Percentiles rank a stretch among this genome's conserved stretches.
Evolutionary conservation across 768 basidiomycete species (phyloP).

Genomic region (Auricularia heimuer): DNA sequence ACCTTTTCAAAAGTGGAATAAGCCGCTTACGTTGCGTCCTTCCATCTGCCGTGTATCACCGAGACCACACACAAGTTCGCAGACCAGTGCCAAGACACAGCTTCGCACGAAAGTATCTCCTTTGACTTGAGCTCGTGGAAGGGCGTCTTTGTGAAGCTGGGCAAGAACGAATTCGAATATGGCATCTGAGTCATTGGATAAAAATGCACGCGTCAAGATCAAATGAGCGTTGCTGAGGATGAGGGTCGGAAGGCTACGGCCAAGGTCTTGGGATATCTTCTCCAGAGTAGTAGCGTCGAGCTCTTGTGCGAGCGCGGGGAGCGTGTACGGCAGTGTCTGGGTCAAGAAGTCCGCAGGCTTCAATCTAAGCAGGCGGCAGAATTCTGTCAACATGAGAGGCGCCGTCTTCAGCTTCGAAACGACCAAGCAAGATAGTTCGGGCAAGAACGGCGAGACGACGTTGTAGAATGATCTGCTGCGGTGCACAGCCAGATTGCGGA

Average conservation of each 20-base stretch:
- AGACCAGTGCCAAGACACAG: slow-evolving; percentile 58
- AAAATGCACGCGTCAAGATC: slow-evolving; percentile 59
- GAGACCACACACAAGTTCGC: slow-evolving; percentile 64
- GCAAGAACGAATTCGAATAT: slow-evolving; percentile 53
- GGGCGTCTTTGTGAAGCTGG: slow-evolving; percentile 40
- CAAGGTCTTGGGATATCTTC: slow-evolving; percentile 46
- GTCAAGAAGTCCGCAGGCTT: slow-evolving; percentile 50
- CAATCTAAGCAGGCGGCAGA: slow-evolving; percentile 58
- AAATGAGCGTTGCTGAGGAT: slow-evolving; percentile 48
- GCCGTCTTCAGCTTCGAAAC: slow-evolving; percentile 47
- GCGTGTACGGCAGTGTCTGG: slow-evolving; percentile 49
- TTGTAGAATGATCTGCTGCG: slow-evolving; percentile 55
- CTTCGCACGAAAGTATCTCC: slow-evolving; percentile 46
- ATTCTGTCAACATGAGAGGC: slow-evolving; percentile 49
- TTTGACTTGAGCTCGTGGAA: slow-evolving; percentile 19
- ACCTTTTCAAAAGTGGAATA: not conserved
- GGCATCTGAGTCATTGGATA: slow-evolving; percentile 48
- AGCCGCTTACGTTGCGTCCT: slow-evolving; percentile 33
- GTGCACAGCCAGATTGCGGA: slow-evolving; percentile 40
- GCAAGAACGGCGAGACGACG: slow-evolving; percentile 60
- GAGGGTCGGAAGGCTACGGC: slow-evolving; percentile 34
- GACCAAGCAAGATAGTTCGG: slow-evolving; percentile 55
- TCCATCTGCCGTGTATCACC: slow-evolving; percentile 53
- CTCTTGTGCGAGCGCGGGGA: slow-evolving; percentile 60
- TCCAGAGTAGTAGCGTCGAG: slow-evolving; percentile 51